A percentile compares a stretch with the other conserved stretches of the same genome.
Conservation (phyloP, 2,329 filamentous ascomycete genomes). For the Arthrobotrys entomopaga region DNA sequence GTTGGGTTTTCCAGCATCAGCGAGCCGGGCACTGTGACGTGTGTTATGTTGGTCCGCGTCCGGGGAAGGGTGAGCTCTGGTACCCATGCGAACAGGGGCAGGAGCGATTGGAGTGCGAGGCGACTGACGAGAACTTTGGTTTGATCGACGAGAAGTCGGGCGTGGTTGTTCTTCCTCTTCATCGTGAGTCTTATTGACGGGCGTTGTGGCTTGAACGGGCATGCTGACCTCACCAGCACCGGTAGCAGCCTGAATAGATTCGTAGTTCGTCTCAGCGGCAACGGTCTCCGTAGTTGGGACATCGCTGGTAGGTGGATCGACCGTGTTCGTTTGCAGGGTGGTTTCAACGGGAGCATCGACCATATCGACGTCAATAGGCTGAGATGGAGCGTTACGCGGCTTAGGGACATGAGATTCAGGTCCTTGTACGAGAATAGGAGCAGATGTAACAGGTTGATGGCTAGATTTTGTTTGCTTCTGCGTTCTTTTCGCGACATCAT, state of each 20-base stretch:
- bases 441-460: background rate
- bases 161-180: constrained; percentile 30
- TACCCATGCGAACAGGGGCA: constrained; percentile 34
- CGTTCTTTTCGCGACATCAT: constrained; percentile 9
- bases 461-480: constrained; percentile 16
- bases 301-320: background rate
- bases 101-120: constrained; percentile 38
- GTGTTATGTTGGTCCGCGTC: constrained; percentile 20
- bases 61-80: constrained; percentile 44
- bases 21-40: constrained; percentile 40
- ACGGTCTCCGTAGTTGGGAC: constrained; percentile 3
- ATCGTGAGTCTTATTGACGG: constrained; percentile 20
- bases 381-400: background rate
- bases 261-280: constrained; percentile 15
- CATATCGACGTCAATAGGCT: constrained; percentile 30
- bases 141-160: constrained; percentile 48
- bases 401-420: constrained; percentile 1
- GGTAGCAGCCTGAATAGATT: constrained; percentile 21
- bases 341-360: constrained; percentile 29
- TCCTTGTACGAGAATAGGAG: background rate
- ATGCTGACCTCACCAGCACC: constrained; percentile 14
- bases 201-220: constrained; percentile 20
- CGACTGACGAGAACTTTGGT: constrained; percentile 22
- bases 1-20: constrained; percentile 20
- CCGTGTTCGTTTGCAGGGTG: background rate